A percentile compares a stretch with the other conserved stretches of the same genome.
phyloP scores from a whole-genome alignment of 495 filamentous ascomycete species.

The Lasiosphaeria miniovina region DNA sequence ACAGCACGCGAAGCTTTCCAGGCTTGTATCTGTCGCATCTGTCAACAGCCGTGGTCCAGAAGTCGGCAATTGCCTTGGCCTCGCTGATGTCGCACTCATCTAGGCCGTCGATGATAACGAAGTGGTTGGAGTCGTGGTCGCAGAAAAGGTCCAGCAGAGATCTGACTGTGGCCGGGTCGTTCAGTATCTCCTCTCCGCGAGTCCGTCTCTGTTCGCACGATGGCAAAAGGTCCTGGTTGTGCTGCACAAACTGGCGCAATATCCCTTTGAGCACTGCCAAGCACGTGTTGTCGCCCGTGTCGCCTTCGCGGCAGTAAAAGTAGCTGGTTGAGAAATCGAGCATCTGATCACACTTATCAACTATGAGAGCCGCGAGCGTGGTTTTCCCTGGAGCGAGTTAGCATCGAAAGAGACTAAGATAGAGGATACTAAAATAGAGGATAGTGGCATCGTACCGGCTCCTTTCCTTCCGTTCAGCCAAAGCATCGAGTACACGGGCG shows the following conservation, averaged over 20 bases:
- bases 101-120: constrained; percentile 45
- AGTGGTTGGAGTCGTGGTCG: constrained; percentile 22
- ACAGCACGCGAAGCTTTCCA: constrained; percentile 34
- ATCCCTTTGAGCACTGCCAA: constrained; percentile 33
- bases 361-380: constrained; percentile 36
- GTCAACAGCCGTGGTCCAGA: constrained; percentile 24
- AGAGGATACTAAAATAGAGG: background rate
- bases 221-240: constrained; percentile 29
- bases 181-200: constrained; percentile 29
- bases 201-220: constrained; percentile 31
- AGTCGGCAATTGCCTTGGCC: constrained; percentile 26
- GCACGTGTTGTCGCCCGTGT: constrained; percentile 30
- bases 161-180: constrained; percentile 21
- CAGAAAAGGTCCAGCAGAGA: constrained; percentile 32
- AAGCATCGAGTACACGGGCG: constrained; percentile 20
- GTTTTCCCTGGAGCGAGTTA: constrained; percentile 37
- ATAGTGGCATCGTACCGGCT: constrained; percentile 31
- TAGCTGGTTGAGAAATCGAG: constrained; percentile 27
- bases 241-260: constrained; percentile 35
- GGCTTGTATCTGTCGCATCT: constrained; percentile 24
- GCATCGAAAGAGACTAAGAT: background rate
- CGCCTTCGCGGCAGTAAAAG: constrained; percentile 44
- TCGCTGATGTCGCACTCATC: constrained; percentile 42
- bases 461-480: constrained; percentile 47
- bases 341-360: constrained; percentile 28